Evolutionary conservation across 176 grass and related monocot genomes (phyloP).

Genomic region (Saccharum spontaneum): DNA sequence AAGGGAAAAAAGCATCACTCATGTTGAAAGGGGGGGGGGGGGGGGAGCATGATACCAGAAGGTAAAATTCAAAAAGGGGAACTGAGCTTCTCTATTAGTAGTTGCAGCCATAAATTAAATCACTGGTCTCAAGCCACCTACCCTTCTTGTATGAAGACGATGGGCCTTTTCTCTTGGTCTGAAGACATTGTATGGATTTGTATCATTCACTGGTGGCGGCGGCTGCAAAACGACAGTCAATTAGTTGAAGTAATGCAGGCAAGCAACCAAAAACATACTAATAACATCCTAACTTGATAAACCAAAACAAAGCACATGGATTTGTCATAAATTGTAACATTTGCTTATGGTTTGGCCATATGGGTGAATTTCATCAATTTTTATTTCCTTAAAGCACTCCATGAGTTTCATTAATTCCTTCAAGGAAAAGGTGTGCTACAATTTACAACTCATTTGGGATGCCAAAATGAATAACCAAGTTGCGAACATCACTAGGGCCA

Average conservation of each 20-base stretch:
- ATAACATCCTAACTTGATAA: neutral
- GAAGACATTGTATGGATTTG: constrained; percentile 99
- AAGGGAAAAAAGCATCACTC: constrained; percentile 10
- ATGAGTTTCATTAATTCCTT: neutral
- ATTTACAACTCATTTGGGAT: neutral
- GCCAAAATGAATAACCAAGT: neutral
- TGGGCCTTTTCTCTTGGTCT: constrained; percentile 96
- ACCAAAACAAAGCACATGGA: neutral
- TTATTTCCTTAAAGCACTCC: neutral
- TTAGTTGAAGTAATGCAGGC: constrained; percentile 31
- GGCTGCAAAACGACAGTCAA: constrained; percentile 61
- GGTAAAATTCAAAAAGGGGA: neutral
- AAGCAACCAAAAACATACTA: constrained; percentile 20
- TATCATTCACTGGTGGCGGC: constrained; percentile 93
- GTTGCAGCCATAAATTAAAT: neutral
- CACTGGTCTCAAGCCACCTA: constrained; percentile 36
- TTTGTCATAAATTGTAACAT: neutral
- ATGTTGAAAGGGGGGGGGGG: constrained; percentile 11
- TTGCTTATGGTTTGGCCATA: constrained; percentile 1
- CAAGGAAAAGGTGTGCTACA: neutral
- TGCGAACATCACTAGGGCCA: neutral
- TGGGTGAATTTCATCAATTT: neutral
- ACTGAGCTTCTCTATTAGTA: neutral
- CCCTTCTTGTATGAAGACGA: constrained; percentile 97
- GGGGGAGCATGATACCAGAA: neutral